Evolutionary conservation across 208 protist genomes (phyloP).

Genomic region (Porcisia hertigi): DNA sequence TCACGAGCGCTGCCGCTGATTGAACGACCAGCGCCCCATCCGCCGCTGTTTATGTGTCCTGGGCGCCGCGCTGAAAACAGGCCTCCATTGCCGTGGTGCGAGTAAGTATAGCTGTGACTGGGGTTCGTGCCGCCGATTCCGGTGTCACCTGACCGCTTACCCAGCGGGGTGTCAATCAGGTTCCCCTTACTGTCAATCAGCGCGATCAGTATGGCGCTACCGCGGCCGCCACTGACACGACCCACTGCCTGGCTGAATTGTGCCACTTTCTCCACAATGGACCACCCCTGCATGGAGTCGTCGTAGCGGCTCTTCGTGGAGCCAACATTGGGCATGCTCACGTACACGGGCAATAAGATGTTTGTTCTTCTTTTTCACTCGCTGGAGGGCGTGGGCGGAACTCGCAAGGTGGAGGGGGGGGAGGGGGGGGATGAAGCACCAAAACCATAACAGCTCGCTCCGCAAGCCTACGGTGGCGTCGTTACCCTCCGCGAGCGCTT

Average conservation of each 20-base stretch:
- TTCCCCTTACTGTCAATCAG: conserved; percentile 24
- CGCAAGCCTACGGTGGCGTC: background rate
- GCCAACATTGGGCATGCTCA: conserved; percentile 6
- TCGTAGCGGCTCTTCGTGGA: conserved; percentile 16
- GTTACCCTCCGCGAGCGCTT: background rate
- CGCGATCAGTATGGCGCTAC: conserved; percentile 73
- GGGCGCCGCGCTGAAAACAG: background rate
- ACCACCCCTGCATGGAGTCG: conserved; percentile 51
- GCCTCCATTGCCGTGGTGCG: background rate
- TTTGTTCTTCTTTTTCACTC: background rate
- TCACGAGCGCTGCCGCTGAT: background rate
- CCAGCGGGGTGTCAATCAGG: conserved; percentile 11
- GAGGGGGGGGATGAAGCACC: background rate
- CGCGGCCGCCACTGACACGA: conserved; percentile 58
- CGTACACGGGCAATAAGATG: background rate
- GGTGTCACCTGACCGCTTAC: background rate
- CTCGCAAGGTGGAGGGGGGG: background rate
- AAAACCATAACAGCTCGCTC: too few relatives aligned
- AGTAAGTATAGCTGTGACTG: background rate
- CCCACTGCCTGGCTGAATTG: conserved; percentile 82
- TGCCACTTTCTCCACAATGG: conserved; percentile 72
- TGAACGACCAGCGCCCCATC: background rate
- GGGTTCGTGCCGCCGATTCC: background rate
- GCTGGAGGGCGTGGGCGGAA: background rate
- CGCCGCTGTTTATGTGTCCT: background rate